These are phyloP conservation scores for Cryptosporidium xiaoi DNA, from an alignment of 169 alveolate species.

Conservation along the genomic window DNA sequence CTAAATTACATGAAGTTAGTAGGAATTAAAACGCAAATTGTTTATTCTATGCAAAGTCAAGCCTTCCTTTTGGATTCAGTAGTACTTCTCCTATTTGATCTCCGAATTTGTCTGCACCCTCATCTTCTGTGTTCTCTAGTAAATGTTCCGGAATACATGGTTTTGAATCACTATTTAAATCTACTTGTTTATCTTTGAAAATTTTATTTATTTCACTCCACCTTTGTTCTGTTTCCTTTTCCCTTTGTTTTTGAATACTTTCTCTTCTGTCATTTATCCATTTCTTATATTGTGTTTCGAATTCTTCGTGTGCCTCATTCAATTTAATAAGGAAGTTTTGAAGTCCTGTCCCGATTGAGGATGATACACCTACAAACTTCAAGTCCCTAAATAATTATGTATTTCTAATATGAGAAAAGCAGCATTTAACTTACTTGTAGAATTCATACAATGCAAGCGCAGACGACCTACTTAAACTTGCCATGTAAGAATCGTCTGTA, in stretches of 20 bases:
- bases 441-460: conserved; percentile 92
- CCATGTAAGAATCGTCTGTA: conserved; percentile 90
- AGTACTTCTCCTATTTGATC: conserved; percentile 33
- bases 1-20: conserved; percentile 46
- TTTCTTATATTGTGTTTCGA: conserved; percentile 76
- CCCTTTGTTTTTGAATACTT: conserved; percentile 75
- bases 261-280: conserved; percentile 77
- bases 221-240: conserved; percentile 73
- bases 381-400: conserved; percentile 7
- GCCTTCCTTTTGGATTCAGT: conserved; percentile 45
- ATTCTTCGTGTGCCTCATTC: conserved; percentile 81
- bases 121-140: conserved; percentile 10
- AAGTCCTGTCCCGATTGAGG: conserved; percentile 89
- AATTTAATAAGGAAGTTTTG: conserved; percentile 80
- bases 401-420: not conserved
- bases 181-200: not conserved
- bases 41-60: conserved; percentile 6
- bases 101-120: conserved; percentile 9
- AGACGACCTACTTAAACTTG: conserved; percentile 89
- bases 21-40: conserved; percentile 1
- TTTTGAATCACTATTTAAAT: not conserved
- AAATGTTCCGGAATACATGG: conserved; percentile 67
- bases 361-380: conserved; percentile 85
- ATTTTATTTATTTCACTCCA: conserved; percentile 75
- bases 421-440: conserved; percentile 80